phyloP scores from a whole-genome alignment of 306 rosid species.

The Trifolium pratense region DNA sequence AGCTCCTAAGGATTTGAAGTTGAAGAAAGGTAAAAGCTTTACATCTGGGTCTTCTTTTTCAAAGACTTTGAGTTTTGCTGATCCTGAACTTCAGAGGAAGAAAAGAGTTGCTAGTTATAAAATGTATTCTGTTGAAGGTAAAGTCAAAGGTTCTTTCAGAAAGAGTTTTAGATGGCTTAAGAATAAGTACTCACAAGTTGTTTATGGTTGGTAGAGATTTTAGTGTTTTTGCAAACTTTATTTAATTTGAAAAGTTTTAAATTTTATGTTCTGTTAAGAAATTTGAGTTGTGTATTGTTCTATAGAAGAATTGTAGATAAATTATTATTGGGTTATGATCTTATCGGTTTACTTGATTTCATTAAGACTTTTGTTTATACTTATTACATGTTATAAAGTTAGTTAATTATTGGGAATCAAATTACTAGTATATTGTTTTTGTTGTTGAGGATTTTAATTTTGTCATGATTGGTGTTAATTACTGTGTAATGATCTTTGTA shows the following conservation, averaged over 20 bases:
- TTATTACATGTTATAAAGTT: slow-evolving; percentile 8
- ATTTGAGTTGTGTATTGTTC: slow-evolving; percentile 23
- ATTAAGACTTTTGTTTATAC: slow-evolving; percentile 4
- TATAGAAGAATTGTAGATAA: slow-evolving; percentile 39
- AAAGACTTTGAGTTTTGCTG: slow-evolving; percentile 58
- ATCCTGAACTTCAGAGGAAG: slow-evolving; percentile 91
- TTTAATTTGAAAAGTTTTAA: not conserved
- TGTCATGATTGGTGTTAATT: not conserved
- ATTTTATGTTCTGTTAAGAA: slow-evolving; percentile 10
- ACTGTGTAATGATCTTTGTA: not conserved
- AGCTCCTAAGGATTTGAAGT: slow-evolving; percentile 51
- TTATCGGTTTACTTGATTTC: slow-evolving; percentile 26
- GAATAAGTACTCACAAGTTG: slow-evolving; percentile 67
- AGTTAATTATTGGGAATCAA: slow-evolving; percentile 8
- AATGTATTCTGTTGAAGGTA: slow-evolving; percentile 87
- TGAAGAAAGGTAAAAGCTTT: slow-evolving; percentile 72
- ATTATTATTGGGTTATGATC: slow-evolving; percentile 26
- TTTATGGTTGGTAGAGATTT: slow-evolving; percentile 72
- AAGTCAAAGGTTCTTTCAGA: slow-evolving; percentile 82
- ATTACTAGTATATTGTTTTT: slow-evolving; percentile 15
- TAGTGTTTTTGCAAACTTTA: not conserved
- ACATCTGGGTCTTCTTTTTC: slow-evolving; percentile 60
- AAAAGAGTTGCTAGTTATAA: slow-evolving; percentile 88
- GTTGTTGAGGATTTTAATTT: slow-evolving; percentile 14
- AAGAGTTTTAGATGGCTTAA: slow-evolving; percentile 95